phyloP scores from a whole-genome alignment of 352 stramenopile genomes.

The Phytophthora nicotianae region DNA sequence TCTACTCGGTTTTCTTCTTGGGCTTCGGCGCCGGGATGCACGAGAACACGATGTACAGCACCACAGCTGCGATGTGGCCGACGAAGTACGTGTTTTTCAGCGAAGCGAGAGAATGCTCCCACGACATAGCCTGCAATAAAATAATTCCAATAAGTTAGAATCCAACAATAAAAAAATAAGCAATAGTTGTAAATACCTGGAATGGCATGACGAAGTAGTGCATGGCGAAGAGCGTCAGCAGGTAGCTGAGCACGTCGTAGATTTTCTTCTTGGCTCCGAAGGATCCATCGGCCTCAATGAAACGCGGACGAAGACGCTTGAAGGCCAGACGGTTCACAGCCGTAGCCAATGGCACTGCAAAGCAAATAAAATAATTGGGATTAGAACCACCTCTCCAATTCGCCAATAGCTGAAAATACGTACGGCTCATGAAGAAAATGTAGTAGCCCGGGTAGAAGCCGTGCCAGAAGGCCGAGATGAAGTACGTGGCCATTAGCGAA shows the following conservation, averaged over 20 bases:
- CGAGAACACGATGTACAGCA: constrained; percentile 76
- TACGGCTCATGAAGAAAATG: constrained; percentile 92
- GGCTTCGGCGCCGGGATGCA: constrained; percentile 59
- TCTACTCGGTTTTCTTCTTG: constrained; percentile 64
- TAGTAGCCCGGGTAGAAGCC: constrained; percentile 99
- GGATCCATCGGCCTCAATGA: constrained; percentile 65
- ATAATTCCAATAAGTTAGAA: not conserved
- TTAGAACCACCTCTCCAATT: constrained; percentile 1
- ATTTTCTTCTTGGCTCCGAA: constrained; percentile 56
- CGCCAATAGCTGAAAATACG: constrained; percentile 15
- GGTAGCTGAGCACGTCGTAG: constrained; percentile 61
- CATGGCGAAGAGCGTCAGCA: constrained; percentile 55
- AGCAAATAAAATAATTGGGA: constrained; percentile 1
- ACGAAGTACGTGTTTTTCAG: constrained; percentile 75
- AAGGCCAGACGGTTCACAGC: constrained; percentile 69
- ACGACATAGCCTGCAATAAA: constrained; percentile 62
- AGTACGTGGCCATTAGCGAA: constrained; percentile 94
- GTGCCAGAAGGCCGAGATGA: constrained; percentile 97
- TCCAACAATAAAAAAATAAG: not conserved
- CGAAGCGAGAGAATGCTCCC: constrained; percentile 64
- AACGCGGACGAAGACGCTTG: constrained; percentile 69
- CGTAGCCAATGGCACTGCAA: constrained; percentile 63
- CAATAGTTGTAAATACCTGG: constrained; percentile 33
- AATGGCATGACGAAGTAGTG: constrained; percentile 81
- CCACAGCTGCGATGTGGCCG: constrained; percentile 67